Conservation (phyloP, 331 rosid species). For the Quercus phellos region DNA sequence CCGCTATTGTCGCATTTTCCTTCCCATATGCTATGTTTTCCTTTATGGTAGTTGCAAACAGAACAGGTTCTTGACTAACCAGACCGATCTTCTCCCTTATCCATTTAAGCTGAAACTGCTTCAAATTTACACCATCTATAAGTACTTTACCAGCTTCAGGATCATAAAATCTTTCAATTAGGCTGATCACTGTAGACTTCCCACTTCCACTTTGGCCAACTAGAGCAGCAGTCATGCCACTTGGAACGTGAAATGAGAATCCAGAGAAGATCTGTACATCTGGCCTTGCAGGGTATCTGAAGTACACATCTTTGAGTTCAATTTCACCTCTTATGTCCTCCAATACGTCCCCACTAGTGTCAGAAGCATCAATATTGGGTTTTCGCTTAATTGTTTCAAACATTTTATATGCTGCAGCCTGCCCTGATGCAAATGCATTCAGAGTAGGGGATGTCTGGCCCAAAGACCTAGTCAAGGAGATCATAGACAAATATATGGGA, state of each 20-base stretch:
- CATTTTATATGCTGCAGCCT: constrained; percentile 92
- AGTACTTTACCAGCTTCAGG: constrained; percentile 79
- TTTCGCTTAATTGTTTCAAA: constrained; percentile 67
- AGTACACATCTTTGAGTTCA: constrained; percentile 69
- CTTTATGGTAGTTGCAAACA: constrained; percentile 58
- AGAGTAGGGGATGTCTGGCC: constrained; percentile 78
- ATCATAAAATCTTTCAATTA: constrained; percentile 83
- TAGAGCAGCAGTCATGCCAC: constrained; percentile 70
- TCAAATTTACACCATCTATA: constrained; percentile 74
- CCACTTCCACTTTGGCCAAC: constrained; percentile 99
- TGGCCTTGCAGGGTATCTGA: constrained; percentile 79
- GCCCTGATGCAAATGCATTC: constrained; percentile 81
- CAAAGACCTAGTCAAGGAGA: constrained; percentile 36
- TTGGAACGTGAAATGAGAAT: constrained; percentile 61
- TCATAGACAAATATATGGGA: background rate
- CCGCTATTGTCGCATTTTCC: constrained; percentile 61
- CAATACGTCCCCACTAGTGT: constrained; percentile 49
- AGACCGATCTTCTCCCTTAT: constrained; percentile 80
- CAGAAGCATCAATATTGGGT: constrained; percentile 67
- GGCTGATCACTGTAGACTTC: constrained; percentile 72
- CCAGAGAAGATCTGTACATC: constrained; percentile 75
- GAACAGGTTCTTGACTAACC: constrained; percentile 81
- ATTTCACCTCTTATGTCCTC: constrained; percentile 67
- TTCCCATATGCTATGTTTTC: constrained; percentile 78
- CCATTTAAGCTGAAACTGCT: constrained; percentile 53